Conservation (phyloP, 331 rosid genomes). For the Malus hybrid region DNA sequence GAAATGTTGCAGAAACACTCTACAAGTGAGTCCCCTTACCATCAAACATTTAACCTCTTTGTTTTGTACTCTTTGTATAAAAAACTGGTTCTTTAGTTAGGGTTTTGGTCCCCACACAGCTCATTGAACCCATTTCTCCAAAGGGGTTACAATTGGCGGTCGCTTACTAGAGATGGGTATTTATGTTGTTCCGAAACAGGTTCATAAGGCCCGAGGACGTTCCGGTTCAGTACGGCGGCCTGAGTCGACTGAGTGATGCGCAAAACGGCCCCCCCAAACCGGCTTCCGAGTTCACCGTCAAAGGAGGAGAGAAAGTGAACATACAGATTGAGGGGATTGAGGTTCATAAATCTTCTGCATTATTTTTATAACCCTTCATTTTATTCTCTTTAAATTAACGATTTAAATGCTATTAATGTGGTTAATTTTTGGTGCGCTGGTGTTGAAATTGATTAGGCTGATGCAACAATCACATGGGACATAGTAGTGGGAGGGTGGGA, state of each 20-base stretch:
- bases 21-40: constrained; percentile 52
- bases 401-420: neutral
- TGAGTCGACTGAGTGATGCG: constrained; percentile 54
- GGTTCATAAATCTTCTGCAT: constrained; percentile 29
- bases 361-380: neutral
- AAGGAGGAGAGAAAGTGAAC: constrained; percentile 98
- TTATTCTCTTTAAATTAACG: neutral
- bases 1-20: constrained; percentile 87
- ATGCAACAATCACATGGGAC: constrained; percentile 84
- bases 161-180: neutral
- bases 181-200: constrained; percentile 35
- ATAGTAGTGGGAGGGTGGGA: constrained; percentile 98
- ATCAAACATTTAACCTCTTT: too few species aligned
- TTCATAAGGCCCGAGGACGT: constrained; percentile 88
- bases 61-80: too few species aligned
- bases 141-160: neutral
- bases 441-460: constrained; percentile 30
- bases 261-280: constrained; percentile 84
- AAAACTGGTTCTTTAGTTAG: too few species aligned
- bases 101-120: too few species aligned
- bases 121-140: neutral
- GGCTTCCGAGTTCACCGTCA: constrained; percentile 86
- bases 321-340: constrained; percentile 97
- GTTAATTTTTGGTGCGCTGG: neutral
- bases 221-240: constrained; percentile 92